Conservation (phyloP, 495 filamentous ascomycete genomes). For the Chaetomium fimeti region DNA sequence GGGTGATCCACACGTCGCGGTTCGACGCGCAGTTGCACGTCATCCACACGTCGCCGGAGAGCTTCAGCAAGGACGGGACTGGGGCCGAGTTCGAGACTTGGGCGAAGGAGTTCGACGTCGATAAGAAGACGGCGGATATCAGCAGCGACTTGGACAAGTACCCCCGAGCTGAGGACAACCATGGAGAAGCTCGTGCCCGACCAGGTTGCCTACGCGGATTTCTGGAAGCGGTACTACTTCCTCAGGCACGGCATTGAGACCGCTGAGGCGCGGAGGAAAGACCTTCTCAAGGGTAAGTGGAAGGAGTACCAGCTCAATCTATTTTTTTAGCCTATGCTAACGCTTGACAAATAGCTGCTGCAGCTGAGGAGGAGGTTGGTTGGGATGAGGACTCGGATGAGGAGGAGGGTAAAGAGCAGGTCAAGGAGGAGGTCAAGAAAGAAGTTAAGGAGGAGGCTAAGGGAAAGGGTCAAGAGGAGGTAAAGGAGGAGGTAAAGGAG, state of each 20-base stretch:
- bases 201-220: slow-evolving; percentile 78
- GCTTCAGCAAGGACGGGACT: slow-evolving; percentile 78
- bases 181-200: slow-evolving; percentile 98
- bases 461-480: slow-evolving; percentile 12
- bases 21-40: slow-evolving; percentile 96
- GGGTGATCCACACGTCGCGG: slow-evolving; percentile 87
- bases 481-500: slow-evolving; percentile 25
- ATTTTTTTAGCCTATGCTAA: slow-evolving; percentile 29
- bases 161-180: slow-evolving; percentile 76
- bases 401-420: slow-evolving; percentile 27
- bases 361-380: slow-evolving; percentile 71
- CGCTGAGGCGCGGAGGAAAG: slow-evolving; percentile 86
- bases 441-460: not conserved
- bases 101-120: slow-evolving; percentile 72
- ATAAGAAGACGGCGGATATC: slow-evolving; percentile 82
- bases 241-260: slow-evolving; percentile 89
- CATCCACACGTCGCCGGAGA: slow-evolving; percentile 80
- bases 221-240: slow-evolving; percentile 97
- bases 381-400: slow-evolving; percentile 69
- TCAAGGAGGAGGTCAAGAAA: slow-evolving; percentile 26
- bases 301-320: not conserved
- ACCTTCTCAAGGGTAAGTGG: slow-evolving; percentile 81
- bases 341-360: slow-evolving; percentile 49
- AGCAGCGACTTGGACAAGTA: slow-evolving; percentile 81
- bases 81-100: slow-evolving; percentile 73